Base-by-base conservation (phyloP, 1,284 basidiomycete genomes). In the Neolentinus lepideus region DNA sequence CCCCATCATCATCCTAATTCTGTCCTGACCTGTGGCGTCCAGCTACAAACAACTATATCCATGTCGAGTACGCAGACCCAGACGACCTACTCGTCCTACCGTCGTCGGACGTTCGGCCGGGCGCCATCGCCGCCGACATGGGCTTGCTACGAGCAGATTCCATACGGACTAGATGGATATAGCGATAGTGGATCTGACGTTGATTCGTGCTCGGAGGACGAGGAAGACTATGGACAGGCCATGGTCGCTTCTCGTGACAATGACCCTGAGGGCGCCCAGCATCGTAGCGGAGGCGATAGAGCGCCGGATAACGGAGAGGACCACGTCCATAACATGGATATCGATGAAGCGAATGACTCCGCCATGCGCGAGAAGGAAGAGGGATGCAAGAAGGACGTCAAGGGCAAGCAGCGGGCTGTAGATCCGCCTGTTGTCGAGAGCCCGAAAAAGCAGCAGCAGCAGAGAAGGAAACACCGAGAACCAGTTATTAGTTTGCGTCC, bases 91-190 rank as follows among this genome's bases (percentile, higher is more conserved):
- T 55, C 66, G 29, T 75, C 80, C 69, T 84, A 82, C 69, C 80
- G 85, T 56, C 81, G 83, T 56, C 85, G 88, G 60, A 79, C 80
- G 51, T 80, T 90, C 63, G 87, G 88, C 26, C 80, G 88, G 57
- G 88, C 88, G 50, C 83, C 88, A 24, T 89, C 87, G 3, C 88
- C 88, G 2, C 87, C 88, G 31, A 90, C 86, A 0, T 90, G 87
- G 88, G 86, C 87, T 16, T 90, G 87, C 75, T 90, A 90, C 71
- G 88, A 90, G 76, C 87, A 90, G 77, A 90, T 90, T 66, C 83
- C 84, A 55, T 82, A 78, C 57, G 78, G 77, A 56, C 67, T 69
- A 57, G 70, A 68, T 54, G 71, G 68, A 63, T 76, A 72, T 64
- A 75, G 67, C 2, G 71, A 76, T 25, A 74, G 71, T 56, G 78